Evolutionary conservation across 2,329 filamentous ascomycete species (phyloP).

Genomic region (Hirsutella minnesotensis): DNA sequence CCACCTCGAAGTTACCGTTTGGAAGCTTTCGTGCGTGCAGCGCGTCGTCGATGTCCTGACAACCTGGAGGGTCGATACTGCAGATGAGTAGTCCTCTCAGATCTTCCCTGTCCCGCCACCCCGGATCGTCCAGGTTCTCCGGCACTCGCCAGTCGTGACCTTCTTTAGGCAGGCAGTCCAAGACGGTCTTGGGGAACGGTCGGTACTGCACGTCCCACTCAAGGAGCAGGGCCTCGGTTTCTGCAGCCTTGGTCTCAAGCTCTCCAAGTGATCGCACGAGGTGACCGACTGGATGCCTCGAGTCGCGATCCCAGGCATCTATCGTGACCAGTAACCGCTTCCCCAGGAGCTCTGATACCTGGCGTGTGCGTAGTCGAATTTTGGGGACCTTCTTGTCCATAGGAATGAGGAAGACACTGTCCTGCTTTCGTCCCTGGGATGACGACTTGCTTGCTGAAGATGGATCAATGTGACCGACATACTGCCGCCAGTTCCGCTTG

Average conservation of each 20-base stretch:
- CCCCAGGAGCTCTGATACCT: conserved; percentile 77
- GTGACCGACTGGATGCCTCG: conserved; percentile 83
- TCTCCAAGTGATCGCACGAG: conserved; percentile 89
- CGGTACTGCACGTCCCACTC: conserved; percentile 98
- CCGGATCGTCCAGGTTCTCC: conserved; percentile 62
- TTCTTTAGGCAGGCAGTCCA: conserved; percentile 84
- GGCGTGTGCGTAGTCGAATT: conserved; percentile 82
- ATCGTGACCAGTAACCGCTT: conserved; percentile 89
- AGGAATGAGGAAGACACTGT: conserved; percentile 87
- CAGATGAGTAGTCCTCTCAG: conserved; percentile 79
- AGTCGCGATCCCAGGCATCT: conserved; percentile 90
- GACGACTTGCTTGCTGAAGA: conserved; percentile 65
- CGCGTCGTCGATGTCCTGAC: conserved; percentile 96
- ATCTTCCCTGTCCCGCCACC: conserved; percentile 79
- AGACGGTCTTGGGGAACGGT: conserved; percentile 87
- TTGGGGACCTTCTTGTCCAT: conserved; percentile 99
- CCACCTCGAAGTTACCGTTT: conserved; percentile 92
- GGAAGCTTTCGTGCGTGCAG: conserved; percentile 74
- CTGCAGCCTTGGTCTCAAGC: conserved; percentile 91
- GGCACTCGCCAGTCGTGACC: conserved; percentile 94
- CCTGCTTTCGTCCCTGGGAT: conserved; percentile 70
- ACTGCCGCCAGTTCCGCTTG: conserved; percentile 96
- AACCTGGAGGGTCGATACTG: conserved; percentile 92
- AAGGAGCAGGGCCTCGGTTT: conserved; percentile 86
- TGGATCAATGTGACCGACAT: conserved; percentile 88